Evolutionary conservation across 768 basidiomycete genomes (phyloP).

Genomic region (Leccinum imitatum): DNA sequence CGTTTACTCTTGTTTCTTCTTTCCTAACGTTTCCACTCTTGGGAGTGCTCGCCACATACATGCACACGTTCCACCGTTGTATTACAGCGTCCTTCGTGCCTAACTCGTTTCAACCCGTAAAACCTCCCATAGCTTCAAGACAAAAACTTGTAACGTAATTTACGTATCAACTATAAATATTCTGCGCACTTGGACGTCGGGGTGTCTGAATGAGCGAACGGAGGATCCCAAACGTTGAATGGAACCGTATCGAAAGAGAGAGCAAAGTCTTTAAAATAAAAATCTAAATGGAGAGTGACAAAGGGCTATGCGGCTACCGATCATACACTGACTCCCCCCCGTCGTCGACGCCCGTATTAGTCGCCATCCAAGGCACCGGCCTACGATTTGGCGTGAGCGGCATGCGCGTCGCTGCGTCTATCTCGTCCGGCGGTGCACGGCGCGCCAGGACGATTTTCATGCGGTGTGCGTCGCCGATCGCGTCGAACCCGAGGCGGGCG

Average conservation of each 20-base stretch:
- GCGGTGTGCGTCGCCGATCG: constrained; percentile 34
- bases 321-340: constrained; percentile 13
- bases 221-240: not conserved
- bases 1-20: constrained; percentile 10
- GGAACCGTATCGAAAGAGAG: not conserved
- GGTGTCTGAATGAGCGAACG: not conserved
- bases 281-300: not conserved
- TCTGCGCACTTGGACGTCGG: constrained; percentile 6
- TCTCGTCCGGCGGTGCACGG: not conserved
- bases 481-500: constrained; percentile 51
- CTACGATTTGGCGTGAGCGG: constrained; percentile 5
- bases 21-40: not conserved
- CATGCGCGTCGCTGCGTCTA: not conserved
- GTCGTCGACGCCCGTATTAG: not conserved
- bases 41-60: constrained; percentile 1
- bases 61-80: constrained; percentile 15
- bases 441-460: constrained; percentile 49
- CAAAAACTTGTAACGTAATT: constrained; percentile 31
- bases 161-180: constrained; percentile 36
- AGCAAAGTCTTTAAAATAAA: not conserved
- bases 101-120: not conserved
- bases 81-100: constrained; percentile 13
- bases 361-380: constrained; percentile 14
- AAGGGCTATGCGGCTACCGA: constrained; percentile 2
- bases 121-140: constrained; percentile 13